phyloP scores from a whole-genome alignment of 2,329 filamentous ascomycete species.

The Orbilia brochopaga region DNA sequence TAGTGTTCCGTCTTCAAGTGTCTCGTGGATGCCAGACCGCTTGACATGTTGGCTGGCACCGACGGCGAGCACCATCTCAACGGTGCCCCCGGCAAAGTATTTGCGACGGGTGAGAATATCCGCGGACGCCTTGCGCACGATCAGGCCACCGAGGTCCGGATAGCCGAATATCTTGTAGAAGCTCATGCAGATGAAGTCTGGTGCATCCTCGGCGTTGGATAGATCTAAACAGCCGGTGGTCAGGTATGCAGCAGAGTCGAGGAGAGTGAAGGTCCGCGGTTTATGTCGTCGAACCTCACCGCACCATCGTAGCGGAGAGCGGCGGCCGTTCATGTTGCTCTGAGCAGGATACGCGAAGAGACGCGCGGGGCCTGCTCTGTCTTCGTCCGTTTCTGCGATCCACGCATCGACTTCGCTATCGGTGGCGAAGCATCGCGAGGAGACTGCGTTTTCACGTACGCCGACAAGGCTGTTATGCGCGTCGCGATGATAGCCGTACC shows the following conservation, averaged over 20 bases:
- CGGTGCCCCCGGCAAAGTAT: slow-evolving; percentile 74
- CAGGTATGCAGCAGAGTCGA: slow-evolving; percentile 70
- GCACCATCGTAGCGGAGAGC: slow-evolving; percentile 58
- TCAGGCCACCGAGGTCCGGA: slow-evolving; percentile 67
- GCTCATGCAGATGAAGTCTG: slow-evolving; percentile 68
- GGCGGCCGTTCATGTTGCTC: slow-evolving; percentile 61
- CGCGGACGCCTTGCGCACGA: slow-evolving; percentile 65
- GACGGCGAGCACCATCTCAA: slow-evolving; percentile 65
- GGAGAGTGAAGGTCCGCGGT: slow-evolving; percentile 59
- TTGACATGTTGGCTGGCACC: slow-evolving; percentile 65
- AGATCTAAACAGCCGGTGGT: slow-evolving; percentile 68
- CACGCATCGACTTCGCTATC: slow-evolving; percentile 59
- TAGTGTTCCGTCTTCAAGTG: slow-evolving; percentile 71
- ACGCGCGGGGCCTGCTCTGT: slow-evolving; percentile 49
- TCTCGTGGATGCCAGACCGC: slow-evolving; percentile 64
- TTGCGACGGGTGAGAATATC: slow-evolving; percentile 64
- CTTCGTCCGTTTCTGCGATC: slow-evolving; percentile 52
- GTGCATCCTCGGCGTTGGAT: slow-evolving; percentile 62
- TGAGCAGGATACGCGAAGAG: slow-evolving; percentile 62
- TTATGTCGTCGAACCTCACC: slow-evolving; percentile 37
- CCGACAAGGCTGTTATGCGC: slow-evolving; percentile 88
- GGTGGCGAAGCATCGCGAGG: slow-evolving; percentile 58
- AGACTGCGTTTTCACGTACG: slow-evolving; percentile 62
- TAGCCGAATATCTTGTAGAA: slow-evolving; percentile 74
- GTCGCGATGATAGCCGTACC: slow-evolving; percentile 81